Conservation (phyloP, 164 flowering plant genomes). For the Vitis vinifera region ASM3070453v1 NC_081805.1:2899001-2899500, state of each 20-base stretch:
- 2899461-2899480: neutral
- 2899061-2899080: neutral
- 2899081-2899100: constrained; percentile 36
- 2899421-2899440: constrained; percentile 40
- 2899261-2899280: neutral
- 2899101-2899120: constrained; percentile 14
- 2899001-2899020: too few species aligned
- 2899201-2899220: neutral
- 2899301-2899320: neutral
- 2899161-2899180: too few species aligned
- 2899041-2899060: too few species aligned
- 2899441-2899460: constrained; percentile 29
- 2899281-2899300: constrained; percentile 1
- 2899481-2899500: neutral
- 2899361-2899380: constrained; percentile 52
- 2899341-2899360: constrained; percentile 37
- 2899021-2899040: too few species aligned
- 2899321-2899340: constrained; percentile 2
- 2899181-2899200: neutral
- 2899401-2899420: constrained; percentile 14
- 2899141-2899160: too few species aligned
- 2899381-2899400: constrained; percentile 25
- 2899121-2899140: too few species aligned
- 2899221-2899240: neutral
- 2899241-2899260: too few species aligned